Conservation (phyloP, 2,329 filamentous ascomycete species). For the Fusarium sp. region DNA sequence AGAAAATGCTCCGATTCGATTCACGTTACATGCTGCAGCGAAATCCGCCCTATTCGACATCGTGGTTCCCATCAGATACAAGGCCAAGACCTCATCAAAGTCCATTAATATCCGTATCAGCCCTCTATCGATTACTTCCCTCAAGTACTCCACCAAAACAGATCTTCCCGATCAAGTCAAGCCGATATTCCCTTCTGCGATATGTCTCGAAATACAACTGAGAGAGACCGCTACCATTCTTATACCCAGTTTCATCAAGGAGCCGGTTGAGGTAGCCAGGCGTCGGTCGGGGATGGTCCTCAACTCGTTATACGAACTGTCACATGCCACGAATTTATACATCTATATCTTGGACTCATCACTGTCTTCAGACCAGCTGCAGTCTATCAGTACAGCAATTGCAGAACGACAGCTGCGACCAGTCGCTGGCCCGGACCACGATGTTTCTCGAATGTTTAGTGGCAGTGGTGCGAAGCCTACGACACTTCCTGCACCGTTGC, state of each 20-base stretch:
- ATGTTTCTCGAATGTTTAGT: neutral
- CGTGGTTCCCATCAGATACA: neutral
- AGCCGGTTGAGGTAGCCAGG: neutral
- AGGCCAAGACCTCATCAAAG: neutral
- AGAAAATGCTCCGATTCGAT: neutral
- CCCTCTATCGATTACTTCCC: neutral
- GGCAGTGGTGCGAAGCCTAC: neutral
- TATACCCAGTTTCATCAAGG: neutral
- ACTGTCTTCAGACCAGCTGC: neutral
- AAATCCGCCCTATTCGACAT: neutral
- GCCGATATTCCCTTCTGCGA: neutral
- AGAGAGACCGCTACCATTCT: accelerated
- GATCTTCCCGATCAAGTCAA: neutral
- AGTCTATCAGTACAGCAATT: neutral
- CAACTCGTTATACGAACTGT: neutral
- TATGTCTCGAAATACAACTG: neutral
- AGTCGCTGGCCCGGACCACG: neutral
- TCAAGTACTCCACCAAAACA: neutral
- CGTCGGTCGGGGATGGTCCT: neutral
- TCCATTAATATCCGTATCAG: neutral
- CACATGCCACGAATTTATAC: neutral
- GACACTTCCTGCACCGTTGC: neutral
- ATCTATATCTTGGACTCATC: neutral
- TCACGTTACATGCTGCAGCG: neutral
- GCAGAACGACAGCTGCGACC: neutral